Evolutionary conservation across 1,284 basidiomycete species (phyloP).

Genomic region (Volvariella surrecta): DNA sequence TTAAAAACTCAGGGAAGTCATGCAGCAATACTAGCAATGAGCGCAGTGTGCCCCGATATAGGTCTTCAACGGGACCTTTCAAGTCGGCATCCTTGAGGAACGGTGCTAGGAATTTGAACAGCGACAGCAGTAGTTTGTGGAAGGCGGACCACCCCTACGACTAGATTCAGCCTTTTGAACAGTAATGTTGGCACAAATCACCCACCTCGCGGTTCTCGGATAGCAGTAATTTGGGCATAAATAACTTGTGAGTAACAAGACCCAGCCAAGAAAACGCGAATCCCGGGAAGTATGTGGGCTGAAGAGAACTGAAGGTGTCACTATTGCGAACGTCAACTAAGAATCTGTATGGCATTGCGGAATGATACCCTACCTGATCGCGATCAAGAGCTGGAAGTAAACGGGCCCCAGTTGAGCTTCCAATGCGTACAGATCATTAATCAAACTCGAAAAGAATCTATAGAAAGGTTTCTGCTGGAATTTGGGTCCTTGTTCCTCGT

Average conservation of each 20-base stretch:
- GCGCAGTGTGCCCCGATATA: slow-evolving; percentile 90
- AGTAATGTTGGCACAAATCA: slow-evolving; percentile 18
- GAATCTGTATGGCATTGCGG: slow-evolving; percentile 7
- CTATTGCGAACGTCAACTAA: slow-evolving; percentile 29
- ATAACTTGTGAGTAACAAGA: slow-evolving; percentile 90
- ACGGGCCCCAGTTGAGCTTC: slow-evolving; percentile 79
- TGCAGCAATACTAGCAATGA: slow-evolving; percentile 92
- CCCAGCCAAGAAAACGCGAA: slow-evolving; percentile 99
- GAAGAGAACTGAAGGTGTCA: slow-evolving; percentile 93
- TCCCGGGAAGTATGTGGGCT: slow-evolving; percentile 95
- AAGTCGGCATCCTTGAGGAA: slow-evolving; percentile 84
- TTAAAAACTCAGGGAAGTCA: slow-evolving; percentile 98
- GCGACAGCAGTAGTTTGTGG: slow-evolving; percentile 87
- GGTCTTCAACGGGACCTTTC: slow-evolving; percentile 75
- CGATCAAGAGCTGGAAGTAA: slow-evolving; percentile 85
- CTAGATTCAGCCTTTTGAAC: slow-evolving; percentile 6
- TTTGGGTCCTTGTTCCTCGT: slow-evolving; percentile 84
- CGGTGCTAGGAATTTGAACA: slow-evolving; percentile 91
- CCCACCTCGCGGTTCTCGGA: slow-evolving; percentile 77
- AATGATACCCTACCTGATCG: slow-evolving; percentile 60
- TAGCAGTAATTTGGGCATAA: slow-evolving; percentile 93
- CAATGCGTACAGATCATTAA: slow-evolving; percentile 85
- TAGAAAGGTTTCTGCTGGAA: slow-evolving; percentile 99
- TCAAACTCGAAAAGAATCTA: slow-evolving; percentile 94
- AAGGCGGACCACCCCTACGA: slow-evolving; percentile 87